A percentile compares a stretch with the other conserved stretches of the same genome.
Conservation (phyloP, 371 early-diverging fungal genomes). For the Mucor saturninus region DNA sequence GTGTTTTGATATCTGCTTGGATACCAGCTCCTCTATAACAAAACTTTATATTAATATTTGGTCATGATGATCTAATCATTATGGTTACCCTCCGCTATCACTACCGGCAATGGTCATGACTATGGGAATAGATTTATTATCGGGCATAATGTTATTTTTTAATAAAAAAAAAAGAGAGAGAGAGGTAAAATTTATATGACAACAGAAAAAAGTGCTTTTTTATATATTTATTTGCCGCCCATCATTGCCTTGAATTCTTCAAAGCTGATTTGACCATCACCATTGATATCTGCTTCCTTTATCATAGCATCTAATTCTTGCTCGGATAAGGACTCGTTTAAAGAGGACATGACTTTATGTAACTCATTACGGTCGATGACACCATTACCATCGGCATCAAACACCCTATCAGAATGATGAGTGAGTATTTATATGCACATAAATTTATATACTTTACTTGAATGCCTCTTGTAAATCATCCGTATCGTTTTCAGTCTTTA, state of each 20-base stretch:
- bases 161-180: background rate
- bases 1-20: conserved; percentile 90
- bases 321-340: conserved; percentile 62
- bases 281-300: conserved; percentile 56
- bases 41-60: background rate
- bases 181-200: background rate
- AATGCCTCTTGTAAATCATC: conserved; percentile 53
- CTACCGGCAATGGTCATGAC: conserved; percentile 70
- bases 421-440: background rate
- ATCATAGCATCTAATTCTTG: conserved; percentile 75
- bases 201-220: background rate
- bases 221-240: conserved; percentile 43
- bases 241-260: conserved; percentile 65
- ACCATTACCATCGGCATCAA: conserved; percentile 89
- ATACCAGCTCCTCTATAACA: conserved; percentile 73
- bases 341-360: conserved; percentile 48
- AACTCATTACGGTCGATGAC: conserved; percentile 93
- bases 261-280: conserved; percentile 48
- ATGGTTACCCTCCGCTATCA: conserved; percentile 63
- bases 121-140: conserved; percentile 14
- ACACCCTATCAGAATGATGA: conserved; percentile 11
- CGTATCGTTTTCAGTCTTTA: conserved; percentile 41
- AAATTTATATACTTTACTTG: conserved; percentile 54
- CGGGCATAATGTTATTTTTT: conserved; percentile 7
- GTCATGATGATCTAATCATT: background rate